Conservation (phyloP, 768 basidiomycete genomes). For the Hortiboletus campestris region DNA sequence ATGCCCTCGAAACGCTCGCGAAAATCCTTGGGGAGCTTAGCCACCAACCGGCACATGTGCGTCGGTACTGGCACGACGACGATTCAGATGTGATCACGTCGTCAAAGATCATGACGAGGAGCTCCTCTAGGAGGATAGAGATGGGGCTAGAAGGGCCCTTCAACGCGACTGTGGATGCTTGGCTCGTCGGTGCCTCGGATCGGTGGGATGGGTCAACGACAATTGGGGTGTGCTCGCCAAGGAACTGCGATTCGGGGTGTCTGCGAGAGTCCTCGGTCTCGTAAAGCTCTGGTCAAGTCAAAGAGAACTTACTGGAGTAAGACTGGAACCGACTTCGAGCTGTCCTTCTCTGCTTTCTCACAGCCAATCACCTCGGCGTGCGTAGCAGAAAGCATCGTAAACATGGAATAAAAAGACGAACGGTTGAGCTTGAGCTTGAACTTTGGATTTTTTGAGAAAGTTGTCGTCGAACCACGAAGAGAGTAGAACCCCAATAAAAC, state of each 20-base stretch:
- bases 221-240: background rate
- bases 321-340: background rate
- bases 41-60: background rate
- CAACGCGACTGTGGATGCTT: background rate
- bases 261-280: background rate
- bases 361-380: background rate
- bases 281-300: background rate
- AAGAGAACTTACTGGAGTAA: conserved; percentile 1
- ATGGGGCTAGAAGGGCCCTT: conserved; percentile 4
- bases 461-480: background rate
- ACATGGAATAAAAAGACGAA: background rate
- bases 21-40: conserved; percentile 13
- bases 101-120: conserved; percentile 22
- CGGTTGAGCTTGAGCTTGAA: too few species aligned
- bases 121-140: conserved; percentile 14
- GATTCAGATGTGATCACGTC: conserved; percentile 15
- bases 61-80: background rate
- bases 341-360: background rate
- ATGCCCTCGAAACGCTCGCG: conserved; percentile 14
- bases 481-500: too few species aligned
- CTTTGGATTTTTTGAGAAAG: background rate
- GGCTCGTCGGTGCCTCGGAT: background rate
- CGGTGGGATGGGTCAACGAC: background rate
- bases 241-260: background rate
- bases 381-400: background rate